These are phyloP conservation scores for Pelargonium exstipulatum DNA, from an alignment of 441 rosid species.

Conservation along the genomic window DNA sequence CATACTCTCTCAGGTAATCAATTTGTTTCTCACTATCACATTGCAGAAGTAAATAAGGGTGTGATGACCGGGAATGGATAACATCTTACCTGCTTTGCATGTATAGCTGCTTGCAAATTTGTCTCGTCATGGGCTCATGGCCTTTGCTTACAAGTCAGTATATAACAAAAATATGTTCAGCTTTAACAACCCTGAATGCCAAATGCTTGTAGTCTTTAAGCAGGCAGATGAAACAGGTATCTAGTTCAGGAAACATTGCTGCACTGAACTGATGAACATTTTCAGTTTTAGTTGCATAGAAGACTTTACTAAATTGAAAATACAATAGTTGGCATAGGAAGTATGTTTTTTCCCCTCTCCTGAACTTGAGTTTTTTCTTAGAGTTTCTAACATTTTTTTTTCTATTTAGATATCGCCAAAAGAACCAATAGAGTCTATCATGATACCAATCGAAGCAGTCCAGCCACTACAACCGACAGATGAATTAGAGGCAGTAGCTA, in stretches of 20 bases:
- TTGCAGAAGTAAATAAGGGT: not conserved
- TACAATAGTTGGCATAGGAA: constrained; percentile 5
- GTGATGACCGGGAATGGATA: not conserved
- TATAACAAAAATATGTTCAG: not conserved
- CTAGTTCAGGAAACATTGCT: not conserved
- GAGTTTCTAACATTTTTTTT: not conserved
- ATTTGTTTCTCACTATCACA: not conserved
- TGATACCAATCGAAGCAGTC: constrained; percentile 52
- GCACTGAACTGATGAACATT: not conserved
- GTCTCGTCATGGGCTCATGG: not conserved
- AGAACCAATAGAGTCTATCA: constrained; percentile 55
- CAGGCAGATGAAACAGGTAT: not conserved
- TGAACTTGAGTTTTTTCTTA: not conserved
- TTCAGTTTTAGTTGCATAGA: not conserved
- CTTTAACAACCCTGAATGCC: not conserved
- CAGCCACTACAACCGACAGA: constrained; percentile 46
- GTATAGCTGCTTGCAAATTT: not conserved
- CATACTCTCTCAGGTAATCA: constrained; percentile 49
- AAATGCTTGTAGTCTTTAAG: not conserved
- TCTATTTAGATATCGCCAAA: constrained; percentile 40
- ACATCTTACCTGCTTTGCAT: not conserved
- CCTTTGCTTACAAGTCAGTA: not conserved
- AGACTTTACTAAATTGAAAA: constrained; percentile 6
- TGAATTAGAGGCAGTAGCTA: constrained; percentile 43
- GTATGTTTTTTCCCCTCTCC: not conserved